These are phyloP conservation scores for Bolboschoenoplectus hybrid DNA, from an alignment of 202 grass and related monocot species.

Conservation along the genomic window DNA sequence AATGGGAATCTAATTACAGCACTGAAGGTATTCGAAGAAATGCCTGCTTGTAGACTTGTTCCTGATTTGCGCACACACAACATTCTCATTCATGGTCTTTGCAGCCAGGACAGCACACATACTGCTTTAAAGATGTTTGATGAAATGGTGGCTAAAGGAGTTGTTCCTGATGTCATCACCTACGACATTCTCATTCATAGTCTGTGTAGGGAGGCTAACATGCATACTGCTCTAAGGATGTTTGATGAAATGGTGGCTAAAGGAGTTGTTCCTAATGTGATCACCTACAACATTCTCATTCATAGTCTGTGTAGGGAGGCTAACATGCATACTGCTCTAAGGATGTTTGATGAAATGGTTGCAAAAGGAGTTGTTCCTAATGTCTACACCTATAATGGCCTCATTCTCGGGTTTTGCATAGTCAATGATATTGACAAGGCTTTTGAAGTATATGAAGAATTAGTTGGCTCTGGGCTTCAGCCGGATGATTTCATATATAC, in stretches of 20 bases:
- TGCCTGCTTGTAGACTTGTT: background rate
- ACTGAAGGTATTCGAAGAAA: constrained; percentile 16
- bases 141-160: constrained; percentile 18
- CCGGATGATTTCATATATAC: background rate
- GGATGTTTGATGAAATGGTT: too few relatives aligned
- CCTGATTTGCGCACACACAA: background rate
- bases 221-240: too few relatives aligned
- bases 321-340: too few relatives aligned
- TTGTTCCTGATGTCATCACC: background rate
- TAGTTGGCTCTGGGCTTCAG: background rate
- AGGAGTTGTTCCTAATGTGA: too few relatives aligned
- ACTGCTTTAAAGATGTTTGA: constrained; percentile 9
- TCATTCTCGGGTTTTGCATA: background rate
- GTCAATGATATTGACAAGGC: background rate
- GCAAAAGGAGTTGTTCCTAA: too few relatives aligned
- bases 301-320: too few relatives aligned
- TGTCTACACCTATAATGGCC: background rate
- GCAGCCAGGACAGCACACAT: background rate
- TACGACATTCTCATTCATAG: too few relatives aligned
- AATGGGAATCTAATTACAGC: constrained; percentile 36
- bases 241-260: too few relatives aligned
- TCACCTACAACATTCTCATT: too few relatives aligned
- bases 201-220: too few relatives aligned
- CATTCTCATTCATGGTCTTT: background rate
- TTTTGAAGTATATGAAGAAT: background rate